Evolutionary conservation across 371 early-diverging fungal genomes (phyloP), one percentile per base, ranked within the genome.

Genomic region (Funneliformis caledonium): DNA sequence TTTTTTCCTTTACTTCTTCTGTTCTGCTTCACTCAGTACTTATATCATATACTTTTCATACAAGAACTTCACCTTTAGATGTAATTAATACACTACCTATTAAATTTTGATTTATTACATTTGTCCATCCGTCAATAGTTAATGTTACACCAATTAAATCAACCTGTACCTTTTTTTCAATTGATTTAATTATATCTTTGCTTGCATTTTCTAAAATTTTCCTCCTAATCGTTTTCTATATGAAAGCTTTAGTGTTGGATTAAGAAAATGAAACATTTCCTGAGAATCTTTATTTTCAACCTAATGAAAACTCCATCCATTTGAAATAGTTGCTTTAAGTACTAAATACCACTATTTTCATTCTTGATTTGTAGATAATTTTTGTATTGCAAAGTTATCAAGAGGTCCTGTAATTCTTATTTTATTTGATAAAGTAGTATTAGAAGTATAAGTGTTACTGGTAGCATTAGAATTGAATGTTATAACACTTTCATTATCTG

Each of bases 211-310:
- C 43, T 43, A 75, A 37, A 16, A 75, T 37, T 52, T 42, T 75
- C 62, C 4, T 16, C 61, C 60, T 11, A 47, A 47, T 16, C 11
- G 10, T 52, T 48, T 75, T 26, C 26, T 26, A 26, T 26, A 0
- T 26, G 26, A 26, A 26, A 26, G 26, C 26, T 26, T 26, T 26
- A 26, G 26, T 26, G 0, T 26, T 26, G 26, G 26, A 26, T 26
- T 26, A 26, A 26, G 26, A 26, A 26, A 26, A 0, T 26, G 26
- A 26, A 26, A 26, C 26, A 26, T 26, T 26, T 26, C 0, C 26
- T 75, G 33, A 72, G 50, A 52, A 72, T 62, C 62, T 62, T 62
- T n/a, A 62, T 62, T 62, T 26, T 62, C 10, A n/a, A 62, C 22
- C 22, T 2, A 62, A 62, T 8, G 2, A 26, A 62, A 62, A 26